Base-by-base conservation (phyloP, 495 filamentous ascomycete species). In the Xylaria venustula region DNA sequence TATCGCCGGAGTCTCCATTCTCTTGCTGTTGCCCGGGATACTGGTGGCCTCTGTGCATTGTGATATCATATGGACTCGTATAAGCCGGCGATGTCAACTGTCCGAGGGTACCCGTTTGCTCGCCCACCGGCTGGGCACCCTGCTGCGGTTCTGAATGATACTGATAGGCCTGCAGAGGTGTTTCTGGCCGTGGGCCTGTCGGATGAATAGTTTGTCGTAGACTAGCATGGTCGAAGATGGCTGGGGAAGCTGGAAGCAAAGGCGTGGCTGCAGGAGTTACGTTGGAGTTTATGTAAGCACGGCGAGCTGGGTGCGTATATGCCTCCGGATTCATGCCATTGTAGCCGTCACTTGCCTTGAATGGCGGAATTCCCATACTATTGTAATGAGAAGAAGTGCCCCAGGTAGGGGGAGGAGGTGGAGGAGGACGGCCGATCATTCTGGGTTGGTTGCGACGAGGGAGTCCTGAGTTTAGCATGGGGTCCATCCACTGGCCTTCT, bases 101-200 rank as follows among this genome's bases (percentile, higher is more conserved):
- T n/a, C 53, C 40, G 32, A 8, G 26, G 7, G 34, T 19, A 15
- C 23, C 36, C 1, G 14, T 1, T 42, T 30, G 52, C 1, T n/a
- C 32, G 3, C 19, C 22, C 51, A 25, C 12, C 14, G 23, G 36
- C 4, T 17, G 26, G 14, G 17, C 8, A 7, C 17, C 19, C 2
- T 42, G 23, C 6, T 26, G 51, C 15, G 19, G 25, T 1, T 34
- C 40, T 1, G 25, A 54, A 14, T 19, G 5, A 45, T 46, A 54
- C 46, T 23, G 57, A 41, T 34, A 58, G 41, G 22, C 44, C 12
- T 37, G 36, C 58, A 9, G 26, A 30, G 47, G 56, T 40, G 44
- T 42, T 32, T 26, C 61, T 15, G 19, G 65, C 19, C 28, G 41
- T 0, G 19, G 64, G 48, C 15, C 66, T 28, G 48, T 46, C 60